These are phyloP conservation scores for Parastagonospora nodorum DNA, from an alignment of 2,329 filamentous ascomycete species.

Conservation along the genomic window DNA sequence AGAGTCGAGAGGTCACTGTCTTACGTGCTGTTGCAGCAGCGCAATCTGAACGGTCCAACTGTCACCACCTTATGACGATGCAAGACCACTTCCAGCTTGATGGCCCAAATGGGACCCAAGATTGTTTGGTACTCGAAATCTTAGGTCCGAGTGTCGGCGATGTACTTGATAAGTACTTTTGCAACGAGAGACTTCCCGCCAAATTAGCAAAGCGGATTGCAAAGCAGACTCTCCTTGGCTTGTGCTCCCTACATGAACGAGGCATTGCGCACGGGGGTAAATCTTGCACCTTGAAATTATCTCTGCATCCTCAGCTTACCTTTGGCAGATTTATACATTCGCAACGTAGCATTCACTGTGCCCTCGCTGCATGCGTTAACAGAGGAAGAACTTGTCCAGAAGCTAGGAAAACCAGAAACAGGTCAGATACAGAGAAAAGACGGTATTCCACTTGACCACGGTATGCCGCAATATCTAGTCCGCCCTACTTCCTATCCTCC, in stretches of 20 bases:
- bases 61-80: conserved; percentile 41
- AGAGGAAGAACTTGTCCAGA: conserved; percentile 24
- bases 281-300: neutral
- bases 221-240: conserved; percentile 21
- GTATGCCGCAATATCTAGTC: conserved; percentile 26
- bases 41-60: conserved; percentile 14
- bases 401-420: conserved; percentile 20
- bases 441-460: conserved; percentile 17
- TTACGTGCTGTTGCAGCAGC: conserved; percentile 11
- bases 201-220: conserved; percentile 45
- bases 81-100: conserved; percentile 46
- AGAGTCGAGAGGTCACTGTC: conserved; percentile 18
- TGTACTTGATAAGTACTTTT: conserved; percentile 39
- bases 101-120: conserved; percentile 54
- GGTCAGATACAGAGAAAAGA: conserved; percentile 21
- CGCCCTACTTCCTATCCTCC: conserved; percentile 9
- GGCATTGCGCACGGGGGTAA: conserved; percentile 34
- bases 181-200: conserved; percentile 45
- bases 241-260: conserved; percentile 25
- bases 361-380: conserved; percentile 17
- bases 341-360: conserved; percentile 31
- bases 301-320: conserved; percentile 5
- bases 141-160: conserved; percentile 49
- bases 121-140: conserved; percentile 52
- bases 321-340: conserved; percentile 30